Percentiles rank a stretch among this genome's conserved stretches.
Conservation (phyloP, 2,329 filamentous ascomycete genomes). For the Fusarium nematophilum region DNA sequence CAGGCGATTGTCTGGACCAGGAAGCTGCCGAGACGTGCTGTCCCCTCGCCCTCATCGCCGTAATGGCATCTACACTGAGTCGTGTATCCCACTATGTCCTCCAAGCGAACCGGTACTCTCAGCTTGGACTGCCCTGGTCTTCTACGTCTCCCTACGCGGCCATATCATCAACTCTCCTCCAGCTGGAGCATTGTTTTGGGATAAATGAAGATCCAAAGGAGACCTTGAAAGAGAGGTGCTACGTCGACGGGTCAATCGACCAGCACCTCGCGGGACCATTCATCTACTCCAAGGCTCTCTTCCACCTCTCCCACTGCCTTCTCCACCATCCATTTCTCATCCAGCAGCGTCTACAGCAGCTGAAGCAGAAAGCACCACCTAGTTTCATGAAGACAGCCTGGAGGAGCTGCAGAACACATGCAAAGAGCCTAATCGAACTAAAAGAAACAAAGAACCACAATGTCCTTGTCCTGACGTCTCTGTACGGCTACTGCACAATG, state of each 20-base stretch:
- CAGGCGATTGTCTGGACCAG: background rate
- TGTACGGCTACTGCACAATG: slow-evolving; percentile 3
- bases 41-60: background rate
- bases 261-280: background rate
- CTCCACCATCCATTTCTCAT: slow-evolving; percentile 4
- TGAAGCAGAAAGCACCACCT: background rate
- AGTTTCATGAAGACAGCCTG: background rate
- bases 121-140: background rate
- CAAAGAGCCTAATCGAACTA: background rate
- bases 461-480: background rate
- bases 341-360: background rate
- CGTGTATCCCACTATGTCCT: background rate
- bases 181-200: background rate
- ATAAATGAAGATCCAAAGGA: background rate
- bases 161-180: background rate
- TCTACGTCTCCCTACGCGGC: background rate
- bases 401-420: background rate
- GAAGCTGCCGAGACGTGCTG: background rate
- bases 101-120: background rate
- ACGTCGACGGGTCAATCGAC: background rate
- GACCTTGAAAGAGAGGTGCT: background rate
- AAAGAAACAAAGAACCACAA: background rate
- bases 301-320: slow-evolving; percentile 3
- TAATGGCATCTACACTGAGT: slow-evolving; percentile 2
- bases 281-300: slow-evolving; percentile 1